These are phyloP conservation scores for Phytophthora fragariaefolia DNA, from an alignment of 352 stramenopile genomes.

Conservation along the genomic window DNA sequence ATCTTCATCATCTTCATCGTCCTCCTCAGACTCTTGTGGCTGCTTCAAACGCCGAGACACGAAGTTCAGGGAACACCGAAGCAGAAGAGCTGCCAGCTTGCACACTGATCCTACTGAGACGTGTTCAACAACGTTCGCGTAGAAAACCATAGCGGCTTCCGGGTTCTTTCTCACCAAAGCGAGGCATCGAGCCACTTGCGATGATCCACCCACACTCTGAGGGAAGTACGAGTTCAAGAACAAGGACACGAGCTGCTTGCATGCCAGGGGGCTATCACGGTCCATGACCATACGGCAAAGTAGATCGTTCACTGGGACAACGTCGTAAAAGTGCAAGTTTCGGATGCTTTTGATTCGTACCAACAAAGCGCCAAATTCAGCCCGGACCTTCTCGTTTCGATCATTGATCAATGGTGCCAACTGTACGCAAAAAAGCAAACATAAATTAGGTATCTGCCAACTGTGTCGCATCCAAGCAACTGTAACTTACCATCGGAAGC, in stretches of 20 bases:
- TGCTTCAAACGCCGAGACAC: constrained; percentile 68
- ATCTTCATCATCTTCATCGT: constrained; percentile 66
- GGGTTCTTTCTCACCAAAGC: constrained; percentile 84
- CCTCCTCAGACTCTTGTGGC: constrained; percentile 36
- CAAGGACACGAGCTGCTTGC: constrained; percentile 81
- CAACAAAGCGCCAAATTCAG: constrained; percentile 77
- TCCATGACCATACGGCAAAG: constrained; percentile 80
- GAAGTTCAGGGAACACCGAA: constrained; percentile 82
- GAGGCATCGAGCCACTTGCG: constrained; percentile 82
- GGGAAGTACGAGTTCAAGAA: constrained; percentile 91
- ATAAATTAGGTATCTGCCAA: neutral
- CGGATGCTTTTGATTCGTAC: constrained; percentile 90
- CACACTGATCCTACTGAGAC: constrained; percentile 83
- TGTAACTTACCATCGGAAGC: constrained; percentile 69
- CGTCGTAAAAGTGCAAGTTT: constrained; percentile 88
- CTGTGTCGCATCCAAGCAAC: neutral
- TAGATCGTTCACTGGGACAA: constrained; percentile 80
- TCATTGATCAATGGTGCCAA: constrained; percentile 86
- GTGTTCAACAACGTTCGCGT: constrained; percentile 76
- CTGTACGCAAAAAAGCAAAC: constrained; percentile 39
- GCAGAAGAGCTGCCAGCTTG: constrained; percentile 77
- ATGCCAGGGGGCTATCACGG: constrained; percentile 52
- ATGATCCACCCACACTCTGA: constrained; percentile 78
- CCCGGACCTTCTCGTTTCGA: constrained; percentile 82
- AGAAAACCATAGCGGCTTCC: constrained; percentile 85